Conservation (phyloP, 345 rosid genomes). For the Carallia pectinifolia region DNA sequence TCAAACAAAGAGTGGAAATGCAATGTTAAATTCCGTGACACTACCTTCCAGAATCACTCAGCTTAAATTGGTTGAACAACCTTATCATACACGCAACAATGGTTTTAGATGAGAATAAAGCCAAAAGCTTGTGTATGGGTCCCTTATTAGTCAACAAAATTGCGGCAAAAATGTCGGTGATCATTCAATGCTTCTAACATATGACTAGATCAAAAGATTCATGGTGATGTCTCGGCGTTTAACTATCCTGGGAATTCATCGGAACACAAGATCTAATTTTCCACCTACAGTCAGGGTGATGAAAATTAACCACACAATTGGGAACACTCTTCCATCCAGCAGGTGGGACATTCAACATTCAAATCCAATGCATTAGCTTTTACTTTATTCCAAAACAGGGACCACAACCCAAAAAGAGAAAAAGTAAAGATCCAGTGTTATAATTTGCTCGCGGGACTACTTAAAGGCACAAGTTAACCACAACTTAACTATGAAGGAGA, state of each 20-base stretch:
- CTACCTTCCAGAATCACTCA: no score
- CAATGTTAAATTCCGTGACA: no score
- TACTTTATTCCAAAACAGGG: slow-evolving; percentile 4
- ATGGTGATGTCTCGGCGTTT: no score
- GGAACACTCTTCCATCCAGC: not conserved
- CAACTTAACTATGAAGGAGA: not conserved
- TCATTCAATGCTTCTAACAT: not conserved
- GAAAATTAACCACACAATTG: not conserved
- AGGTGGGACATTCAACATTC: not conserved
- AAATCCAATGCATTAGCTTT: not conserved
- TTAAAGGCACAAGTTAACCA: not conserved
- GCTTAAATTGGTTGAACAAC: no score
- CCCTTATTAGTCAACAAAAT: no score
- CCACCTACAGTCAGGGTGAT: not conserved
- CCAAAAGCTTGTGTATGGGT: no score
- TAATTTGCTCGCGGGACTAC: not conserved
- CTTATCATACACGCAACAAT: no score
- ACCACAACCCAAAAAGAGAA: not conserved
- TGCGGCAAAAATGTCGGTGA: not conserved
- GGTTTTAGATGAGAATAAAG: no score
- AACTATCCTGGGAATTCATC: no score
- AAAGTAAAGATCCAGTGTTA: not conserved
- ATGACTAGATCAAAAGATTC: not conserved
- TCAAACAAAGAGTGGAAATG: no score
- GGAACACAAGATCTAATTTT: no score